phyloP scores from a whole-genome alignment of 192 early-diverging fungal genomes.

The Pilobolus umbonatus region DNA sequence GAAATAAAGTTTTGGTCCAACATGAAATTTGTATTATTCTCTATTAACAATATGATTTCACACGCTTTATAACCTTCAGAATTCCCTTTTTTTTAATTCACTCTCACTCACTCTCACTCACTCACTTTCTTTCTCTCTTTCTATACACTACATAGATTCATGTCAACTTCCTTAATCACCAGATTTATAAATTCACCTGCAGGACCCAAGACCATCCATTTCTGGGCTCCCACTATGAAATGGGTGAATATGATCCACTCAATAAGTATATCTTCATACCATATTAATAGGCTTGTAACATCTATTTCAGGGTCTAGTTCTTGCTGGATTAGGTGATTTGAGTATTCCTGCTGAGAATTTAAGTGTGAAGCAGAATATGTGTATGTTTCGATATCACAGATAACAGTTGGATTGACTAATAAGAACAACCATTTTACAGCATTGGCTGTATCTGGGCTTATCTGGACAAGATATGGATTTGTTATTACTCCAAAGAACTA shows the following conservation, averaged over 20 bases:
- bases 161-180: constrained; percentile 54
- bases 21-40: too few relatives aligned
- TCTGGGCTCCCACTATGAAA: constrained; percentile 95
- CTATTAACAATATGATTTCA: too few relatives aligned
- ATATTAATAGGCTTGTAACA: background rate
- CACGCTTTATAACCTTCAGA: too few relatives aligned
- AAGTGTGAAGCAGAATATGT: constrained; percentile 72
- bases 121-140: background rate
- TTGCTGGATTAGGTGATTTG: constrained; percentile 88
- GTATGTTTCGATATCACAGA: constrained; percentile 30
- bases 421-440: constrained; percentile 37
- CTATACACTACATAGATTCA: constrained; percentile 1
- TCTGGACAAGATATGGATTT: constrained; percentile 93
- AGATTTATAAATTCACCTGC: constrained; percentile 73
- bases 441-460: constrained; percentile 89
- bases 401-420: background rate
- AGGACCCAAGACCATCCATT: constrained; percentile 93
- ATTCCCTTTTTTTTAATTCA: too few relatives aligned
- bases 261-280: background rate
- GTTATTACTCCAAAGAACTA: constrained; percentile 94
- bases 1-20: too few relatives aligned
- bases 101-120: constrained; percentile 7
- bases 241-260: constrained; percentile 49
- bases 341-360: constrained; percentile 85
- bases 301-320: constrained; percentile 72